These are phyloP conservation scores for Acanthamoeba royreba DNA, from an alignment of 208 protist species.

Conservation along the genomic window DNA sequence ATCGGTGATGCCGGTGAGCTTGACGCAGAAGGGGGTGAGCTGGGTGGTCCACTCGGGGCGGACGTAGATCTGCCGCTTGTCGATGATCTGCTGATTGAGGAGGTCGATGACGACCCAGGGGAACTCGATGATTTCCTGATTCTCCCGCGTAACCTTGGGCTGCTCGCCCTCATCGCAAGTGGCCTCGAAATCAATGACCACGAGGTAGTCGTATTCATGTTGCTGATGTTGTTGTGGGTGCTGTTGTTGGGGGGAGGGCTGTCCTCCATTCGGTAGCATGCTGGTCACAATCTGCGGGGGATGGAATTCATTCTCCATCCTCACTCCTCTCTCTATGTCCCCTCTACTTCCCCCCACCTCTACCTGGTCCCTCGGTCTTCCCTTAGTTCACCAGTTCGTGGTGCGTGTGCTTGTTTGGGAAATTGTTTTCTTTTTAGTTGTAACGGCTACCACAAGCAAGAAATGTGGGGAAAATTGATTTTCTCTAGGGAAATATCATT, in stretches of 20 bases:
- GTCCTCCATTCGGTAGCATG: not conserved
- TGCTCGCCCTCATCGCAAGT: conserved; percentile 31
- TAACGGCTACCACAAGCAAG: too few species aligned
- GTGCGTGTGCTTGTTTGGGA: too few species aligned
- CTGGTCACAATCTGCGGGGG: too few species aligned
- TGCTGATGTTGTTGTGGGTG: not conserved
- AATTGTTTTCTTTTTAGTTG: too few species aligned
- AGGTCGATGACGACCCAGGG: conserved; percentile 43
- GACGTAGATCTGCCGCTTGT: conserved; percentile 26
- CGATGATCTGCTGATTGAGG: not conserved
- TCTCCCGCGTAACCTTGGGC: conserved; percentile 14
- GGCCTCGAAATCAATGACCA: conserved; percentile 33
- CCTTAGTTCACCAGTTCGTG: too few species aligned
- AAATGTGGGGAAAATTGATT: too few species aligned
- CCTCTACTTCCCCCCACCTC: not conserved
- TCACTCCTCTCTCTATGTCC: not conserved
- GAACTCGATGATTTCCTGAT: conserved; percentile 61
- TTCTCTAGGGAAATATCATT: too few species aligned
- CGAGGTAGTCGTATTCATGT: conserved; percentile 12
- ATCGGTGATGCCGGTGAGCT: conserved; percentile 50
- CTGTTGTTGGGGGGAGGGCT: not conserved
- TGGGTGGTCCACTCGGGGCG: conserved; percentile 17
- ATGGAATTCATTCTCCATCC: not conserved
- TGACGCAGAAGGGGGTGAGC: conserved; percentile 44
- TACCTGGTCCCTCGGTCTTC: not conserved